Evolutionary conservation across 2,329 filamentous ascomycete species (phyloP).

Genomic region (Berkeleyomyces rouxiae): DNA sequence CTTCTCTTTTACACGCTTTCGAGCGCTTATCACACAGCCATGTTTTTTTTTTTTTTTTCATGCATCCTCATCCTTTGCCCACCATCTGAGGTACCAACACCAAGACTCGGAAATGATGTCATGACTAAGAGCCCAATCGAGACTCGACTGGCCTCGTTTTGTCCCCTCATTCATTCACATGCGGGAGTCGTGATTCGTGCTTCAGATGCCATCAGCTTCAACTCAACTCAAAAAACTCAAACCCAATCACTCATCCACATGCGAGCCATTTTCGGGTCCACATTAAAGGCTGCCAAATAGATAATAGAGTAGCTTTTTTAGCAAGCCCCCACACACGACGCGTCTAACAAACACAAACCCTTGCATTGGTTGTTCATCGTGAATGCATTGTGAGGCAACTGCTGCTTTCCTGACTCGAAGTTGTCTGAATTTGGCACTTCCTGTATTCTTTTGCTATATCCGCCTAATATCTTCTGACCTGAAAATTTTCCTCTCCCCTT

Average conservation of each 20-base stretch:
- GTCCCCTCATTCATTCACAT: background rate
- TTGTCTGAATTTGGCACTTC: background rate
- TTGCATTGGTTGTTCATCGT: no score
- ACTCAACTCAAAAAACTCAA: background rate
- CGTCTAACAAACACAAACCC: no score
- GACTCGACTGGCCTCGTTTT: conserved; percentile 1
- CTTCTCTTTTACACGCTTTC: background rate
- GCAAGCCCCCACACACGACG: no score
- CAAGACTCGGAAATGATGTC: background rate
- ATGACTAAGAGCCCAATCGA: background rate
- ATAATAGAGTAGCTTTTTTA: background rate
- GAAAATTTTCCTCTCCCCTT: background rate
- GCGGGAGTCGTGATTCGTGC: background rate
- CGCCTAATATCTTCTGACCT: background rate
- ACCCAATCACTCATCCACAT: background rate
- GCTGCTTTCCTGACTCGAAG: no score
- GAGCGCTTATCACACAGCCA: background rate
- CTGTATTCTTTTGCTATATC: background rate
- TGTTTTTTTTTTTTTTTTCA: background rate
- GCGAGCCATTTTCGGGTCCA: background rate
- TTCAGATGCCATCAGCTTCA: background rate
- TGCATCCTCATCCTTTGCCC: background rate
- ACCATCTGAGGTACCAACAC: no score
- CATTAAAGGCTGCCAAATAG: background rate
- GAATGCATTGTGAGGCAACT: no score